phyloP scores from a whole-genome alignment of 2,329 filamentous ascomycete genomes.

The Ceratocystis smalleyi region DNA sequence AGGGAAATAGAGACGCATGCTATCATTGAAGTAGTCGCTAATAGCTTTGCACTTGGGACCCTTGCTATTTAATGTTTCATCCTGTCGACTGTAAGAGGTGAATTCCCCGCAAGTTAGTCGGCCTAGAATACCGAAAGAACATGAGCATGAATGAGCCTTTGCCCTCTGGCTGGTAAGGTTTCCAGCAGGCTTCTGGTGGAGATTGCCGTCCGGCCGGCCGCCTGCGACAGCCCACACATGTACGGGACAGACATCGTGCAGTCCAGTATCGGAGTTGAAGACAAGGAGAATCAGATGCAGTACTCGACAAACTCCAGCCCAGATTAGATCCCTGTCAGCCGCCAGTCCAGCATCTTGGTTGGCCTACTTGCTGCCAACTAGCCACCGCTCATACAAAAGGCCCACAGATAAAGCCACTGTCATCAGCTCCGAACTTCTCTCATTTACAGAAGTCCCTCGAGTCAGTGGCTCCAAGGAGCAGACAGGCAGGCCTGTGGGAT shows the following conservation, averaged over 20 bases:
- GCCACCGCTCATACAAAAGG: neutral
- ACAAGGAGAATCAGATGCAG: neutral
- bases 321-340: too few relatives aligned
- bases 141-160: neutral
- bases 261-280: neutral
- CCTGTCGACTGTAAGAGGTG: neutral
- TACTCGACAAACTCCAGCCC: too few relatives aligned
- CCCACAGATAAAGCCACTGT: neutral
- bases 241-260: neutral
- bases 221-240: neutral
- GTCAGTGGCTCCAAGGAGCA: neutral
- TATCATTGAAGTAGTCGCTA: too few relatives aligned
- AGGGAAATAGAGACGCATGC: neutral
- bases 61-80: neutral
- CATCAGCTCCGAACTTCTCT: neutral
- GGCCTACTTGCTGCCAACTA: neutral
- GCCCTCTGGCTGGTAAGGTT: neutral
- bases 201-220: neutral
- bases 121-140: neutral
- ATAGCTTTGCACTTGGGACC: neutral
- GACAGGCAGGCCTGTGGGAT: too few relatives aligned
- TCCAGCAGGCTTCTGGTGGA: neutral
- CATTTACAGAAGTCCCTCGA: slow-evolving; percentile 4
- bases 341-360: neutral
- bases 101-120: neutral